Percentiles rank a stretch among this genome's conserved stretches.
These are phyloP conservation scores for Calycina herbarum DNA, from an alignment of 2,329 filamentous ascomycete species.

Conservation along the genomic window DNA sequence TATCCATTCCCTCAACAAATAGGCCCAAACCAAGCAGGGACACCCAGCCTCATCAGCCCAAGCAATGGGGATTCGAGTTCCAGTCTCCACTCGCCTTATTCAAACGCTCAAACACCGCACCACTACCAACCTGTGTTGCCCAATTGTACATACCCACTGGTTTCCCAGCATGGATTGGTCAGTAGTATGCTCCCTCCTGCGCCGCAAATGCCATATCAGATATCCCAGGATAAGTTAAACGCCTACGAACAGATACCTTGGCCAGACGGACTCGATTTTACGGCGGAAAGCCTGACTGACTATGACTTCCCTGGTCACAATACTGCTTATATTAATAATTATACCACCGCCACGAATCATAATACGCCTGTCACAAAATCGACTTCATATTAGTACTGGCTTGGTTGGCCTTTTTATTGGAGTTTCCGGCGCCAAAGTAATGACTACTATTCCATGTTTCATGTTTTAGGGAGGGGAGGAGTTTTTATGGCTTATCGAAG, in stretches of 20 bases:
- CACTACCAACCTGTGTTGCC: neutral
- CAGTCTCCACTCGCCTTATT: slow-evolving; percentile 31
- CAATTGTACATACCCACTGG: neutral
- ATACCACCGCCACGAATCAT: neutral
- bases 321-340: neutral
- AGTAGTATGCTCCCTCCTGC: neutral
- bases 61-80: slow-evolving; percentile 32
- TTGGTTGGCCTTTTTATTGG: neutral
- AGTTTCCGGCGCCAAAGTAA: neutral
- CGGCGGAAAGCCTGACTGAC: no score
- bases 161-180: neutral
- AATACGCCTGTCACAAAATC: neutral
- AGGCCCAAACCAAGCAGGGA: slow-evolving; percentile 27
- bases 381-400: neutral
- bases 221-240: neutral
- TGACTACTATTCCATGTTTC: neutral
- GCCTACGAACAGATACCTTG: neutral
- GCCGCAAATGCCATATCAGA: neutral
- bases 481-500: neutral
- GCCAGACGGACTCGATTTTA: neutral
- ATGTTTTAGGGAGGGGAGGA: neutral
- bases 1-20: slow-evolving; percentile 22
- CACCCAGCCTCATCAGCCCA: slow-evolving; percentile 30
- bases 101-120: slow-evolving; percentile 21
- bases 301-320: neutral